Evolutionary conservation across 208 protist genomes (phyloP), one percentile per base, ranked within the genome.

Genomic region (Crithidia bombi): DNA sequence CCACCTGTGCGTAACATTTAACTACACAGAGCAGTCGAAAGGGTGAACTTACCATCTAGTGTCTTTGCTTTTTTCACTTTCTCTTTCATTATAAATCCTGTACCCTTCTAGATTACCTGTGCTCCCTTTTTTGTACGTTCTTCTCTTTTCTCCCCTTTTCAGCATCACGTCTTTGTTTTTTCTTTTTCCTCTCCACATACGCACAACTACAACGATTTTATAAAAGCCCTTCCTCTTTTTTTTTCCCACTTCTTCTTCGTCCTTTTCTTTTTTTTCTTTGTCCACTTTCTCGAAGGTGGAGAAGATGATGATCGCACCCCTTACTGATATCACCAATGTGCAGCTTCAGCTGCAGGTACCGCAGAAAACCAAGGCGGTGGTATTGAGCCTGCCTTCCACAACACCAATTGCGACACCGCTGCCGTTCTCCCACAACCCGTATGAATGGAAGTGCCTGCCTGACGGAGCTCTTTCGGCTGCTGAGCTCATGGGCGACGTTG

Each of bases 241-340:
- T 26, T 65, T 68, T 73, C n/a, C 41, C 10, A 23, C 25, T 43
- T 51, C 11, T 32, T 62, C 25, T 65, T 49, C 50, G 44, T 26
- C 61, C 64, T 73, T 73, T 43, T 26, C 21, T 35, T 23, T 52
- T 65, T 74, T 56, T 75, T 12, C 17, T 28, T 49, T 72, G 55
- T 55, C 43, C 58, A 10, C 63, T 58, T 44, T 43, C 59, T 28
- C 64, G 50, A 26, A 46, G 14, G 17, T 12, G 19, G 19, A 17
- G 21, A 69, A 41, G 35, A 65, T 56, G 52, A 69, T 74, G 47
- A 39, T 80, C 23, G 56, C 73, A 17, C 73, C 82, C 43, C 79
- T 94, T 30, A 85, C 78, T 38, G 89, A 94, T 74, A 91, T 91
- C 47, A 94, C 86, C 0, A 94, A 94, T 62, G 65, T 87, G 30